phyloP scores from a whole-genome alignment of 495 filamentous ascomycete species.

The Lasiosphaeriaceae sp. region DNA sequence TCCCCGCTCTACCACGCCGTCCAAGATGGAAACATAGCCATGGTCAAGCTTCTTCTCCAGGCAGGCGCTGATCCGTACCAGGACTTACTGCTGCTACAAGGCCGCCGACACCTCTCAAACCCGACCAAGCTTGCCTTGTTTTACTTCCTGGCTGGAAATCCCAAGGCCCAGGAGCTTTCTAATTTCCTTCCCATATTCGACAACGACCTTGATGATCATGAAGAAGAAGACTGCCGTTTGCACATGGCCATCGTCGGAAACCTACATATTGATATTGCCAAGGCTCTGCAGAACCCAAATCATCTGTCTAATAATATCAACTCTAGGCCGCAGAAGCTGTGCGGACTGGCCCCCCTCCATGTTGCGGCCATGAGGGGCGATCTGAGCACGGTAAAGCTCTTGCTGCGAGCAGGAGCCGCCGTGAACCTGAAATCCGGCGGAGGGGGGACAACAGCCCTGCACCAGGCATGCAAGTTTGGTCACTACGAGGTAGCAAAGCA shows the following conservation, averaged over 20 bases:
- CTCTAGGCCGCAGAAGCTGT: background rate
- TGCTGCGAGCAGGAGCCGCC: constrained; percentile 14
- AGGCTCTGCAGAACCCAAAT: background rate
- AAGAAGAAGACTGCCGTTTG: constrained; percentile 2
- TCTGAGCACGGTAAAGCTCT: background rate
- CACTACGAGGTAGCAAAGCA: background rate
- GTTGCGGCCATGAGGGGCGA: constrained; percentile 1
- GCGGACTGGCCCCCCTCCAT: background rate
- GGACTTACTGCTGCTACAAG: background rate
- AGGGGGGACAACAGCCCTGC: background rate
- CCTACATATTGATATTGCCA: constrained; percentile 3
- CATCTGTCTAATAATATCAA: constrained; percentile 5
- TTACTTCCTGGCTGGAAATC: background rate
- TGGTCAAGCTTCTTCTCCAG: constrained; percentile 1
- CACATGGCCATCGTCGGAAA: background rate
- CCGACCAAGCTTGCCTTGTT: background rate
- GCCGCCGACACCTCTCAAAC: background rate
- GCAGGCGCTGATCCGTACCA: constrained; percentile 8
- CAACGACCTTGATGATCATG: too few species aligned
- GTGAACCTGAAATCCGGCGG: background rate
- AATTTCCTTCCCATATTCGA: background rate
- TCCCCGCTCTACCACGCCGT: background rate
- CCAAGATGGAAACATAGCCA: background rate
- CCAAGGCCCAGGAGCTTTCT: background rate
- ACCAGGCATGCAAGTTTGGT: background rate